phyloP scores from a whole-genome alignment of 768 basidiomycete genomes.

The Tricholoma sp. region DNA sequence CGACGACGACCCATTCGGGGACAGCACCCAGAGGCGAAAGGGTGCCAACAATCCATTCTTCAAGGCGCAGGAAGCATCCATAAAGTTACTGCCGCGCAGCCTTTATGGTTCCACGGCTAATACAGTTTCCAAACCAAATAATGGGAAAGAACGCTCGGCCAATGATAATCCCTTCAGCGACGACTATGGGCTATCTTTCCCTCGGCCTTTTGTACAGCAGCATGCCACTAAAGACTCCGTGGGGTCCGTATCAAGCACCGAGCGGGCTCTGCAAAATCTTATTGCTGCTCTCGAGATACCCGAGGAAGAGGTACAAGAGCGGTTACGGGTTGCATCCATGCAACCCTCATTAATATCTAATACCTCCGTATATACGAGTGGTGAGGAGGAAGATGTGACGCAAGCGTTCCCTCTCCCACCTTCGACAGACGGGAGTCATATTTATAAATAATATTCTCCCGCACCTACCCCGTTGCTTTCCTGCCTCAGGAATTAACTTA shows the following conservation, averaged over 20 bases:
- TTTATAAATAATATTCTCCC: conserved; percentile 3
- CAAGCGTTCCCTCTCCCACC: conserved; percentile 38
- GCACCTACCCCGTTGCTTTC: background rate
- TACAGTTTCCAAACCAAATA: conserved; percentile 17
- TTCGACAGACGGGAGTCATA: conserved; percentile 6
- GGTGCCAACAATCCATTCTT: conserved; percentile 41
- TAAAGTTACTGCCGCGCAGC: conserved; percentile 28
- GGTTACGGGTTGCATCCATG: conserved; percentile 54
- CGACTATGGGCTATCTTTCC: conserved; percentile 20
- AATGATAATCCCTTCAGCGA: conserved; percentile 39
- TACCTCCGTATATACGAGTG: conserved; percentile 26
- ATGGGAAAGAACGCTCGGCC: conserved; percentile 13
- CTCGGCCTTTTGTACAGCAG: conserved; percentile 28
- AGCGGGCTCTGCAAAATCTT: conserved; percentile 57
- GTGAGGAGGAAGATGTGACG: conserved; percentile 33
- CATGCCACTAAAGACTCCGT: conserved; percentile 30
- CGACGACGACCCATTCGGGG: conserved; percentile 17
- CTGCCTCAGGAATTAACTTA: conserved; percentile 6
- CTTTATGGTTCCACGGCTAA: conserved; percentile 34
- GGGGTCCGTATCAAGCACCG: conserved; percentile 38
- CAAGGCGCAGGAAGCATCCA: conserved; percentile 33
- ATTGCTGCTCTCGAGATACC: conserved; percentile 59
- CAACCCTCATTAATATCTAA: conserved; percentile 44
- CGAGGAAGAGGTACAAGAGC: conserved; percentile 40
- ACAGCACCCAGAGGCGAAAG: conserved; percentile 26